Base-by-base conservation (phyloP, 176 grass and related monocot genomes). In the Elaeis guineensis region DNA sequence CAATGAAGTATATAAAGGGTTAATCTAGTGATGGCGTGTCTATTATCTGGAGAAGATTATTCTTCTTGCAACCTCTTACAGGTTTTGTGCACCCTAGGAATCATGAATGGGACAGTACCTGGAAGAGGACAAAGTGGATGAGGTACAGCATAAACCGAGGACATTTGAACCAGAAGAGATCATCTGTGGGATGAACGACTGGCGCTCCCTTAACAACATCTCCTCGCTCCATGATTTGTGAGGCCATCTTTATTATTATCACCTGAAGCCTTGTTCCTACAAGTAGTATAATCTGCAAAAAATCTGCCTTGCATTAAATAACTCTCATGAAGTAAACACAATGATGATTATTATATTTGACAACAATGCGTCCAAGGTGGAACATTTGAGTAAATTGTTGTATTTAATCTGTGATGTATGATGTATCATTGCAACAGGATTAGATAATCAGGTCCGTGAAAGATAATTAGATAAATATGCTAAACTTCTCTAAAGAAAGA, bases 101-200 rank as follows among this genome's bases (percentile, higher is more conserved):
- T 44, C 11, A 44, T 44, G 35, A 44, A 44, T 44, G 35, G 35
- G 39, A 19, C 19, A 49, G 14, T 11, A 65, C 63, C 63, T 65
- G 63, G 25, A 65, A 65, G 9, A 65, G 63, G 49, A 65, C 49
- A 26, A 28, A 65, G 22, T 65, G 63, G 23, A 65, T 28, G 21
- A 65, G 63, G 21, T 26, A 28, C 49, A 65, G 63, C 4, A 65
- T 48, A 52, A 65, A 49, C 14, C 21, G 16, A 18, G 63, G 63
- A 24, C 63, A 15, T 25, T 52, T 65, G 49, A 65, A 65, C 63
- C 63, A 65, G 49, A 65, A 65, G 49, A 28, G 63, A 23, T 65
- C 51, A 23, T 65, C 63, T 65, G 22, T 22, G 18, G 63, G 63
- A 4, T 52, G 49, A 28, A 65, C 63, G 5, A 65, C 63, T 28